Evolutionary conservation across 2,329 filamentous ascomycete genomes (phyloP), one percentile per base, ranked within the genome.

Genomic region (Diaporthe citriasiana): DNA sequence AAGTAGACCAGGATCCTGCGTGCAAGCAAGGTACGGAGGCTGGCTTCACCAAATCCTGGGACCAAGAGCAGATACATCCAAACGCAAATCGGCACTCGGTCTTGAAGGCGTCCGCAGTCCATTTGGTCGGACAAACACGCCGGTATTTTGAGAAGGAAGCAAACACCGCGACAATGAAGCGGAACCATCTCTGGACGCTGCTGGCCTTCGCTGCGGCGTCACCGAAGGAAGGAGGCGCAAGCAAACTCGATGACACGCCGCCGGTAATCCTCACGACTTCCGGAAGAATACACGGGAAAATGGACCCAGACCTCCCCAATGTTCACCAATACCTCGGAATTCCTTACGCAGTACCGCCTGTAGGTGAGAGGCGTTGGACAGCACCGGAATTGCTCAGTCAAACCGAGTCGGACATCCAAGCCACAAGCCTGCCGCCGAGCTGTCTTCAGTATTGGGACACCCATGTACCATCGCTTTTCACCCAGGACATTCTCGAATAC

Each of bases 281-380:
- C 1, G 71, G 71, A n/a, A 73, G 19, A 42, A 69, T 79, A 45
- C 70, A 76, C 35, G 78, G 78, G 47, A 73, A n/a, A 3, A 40
- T 76, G n/a, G 73, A 76, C 66, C 12, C 27, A 5, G 25, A 60
- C 2, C 74, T 74, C 0, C 74, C 77, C 12, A 60, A 56, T 35
- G 79, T 80, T 4, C 75, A 76, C 27, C 78, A 79, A 69, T 82
- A 80, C 66, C 77, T 82, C 27, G 79, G 79, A 0, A 80, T 82
- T 50, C 80, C 80, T 9, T 82, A 77, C 68, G 80, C 79, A 1
- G 56, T 77, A n/a, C 79, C 80, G 12, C 81, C 81, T 0, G n/a
- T 79, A 2, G 75, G 71, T n/a, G 22, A 71, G 8, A 77, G 77
- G 13, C 79, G 80, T 10, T 81, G 80, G 65, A 69, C 74, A 17